Evolutionary conservation across 305 asterid species (phyloP), one percentile per base, ranked within the genome.

Genomic region (Solanum aculeatissimum): DNA sequence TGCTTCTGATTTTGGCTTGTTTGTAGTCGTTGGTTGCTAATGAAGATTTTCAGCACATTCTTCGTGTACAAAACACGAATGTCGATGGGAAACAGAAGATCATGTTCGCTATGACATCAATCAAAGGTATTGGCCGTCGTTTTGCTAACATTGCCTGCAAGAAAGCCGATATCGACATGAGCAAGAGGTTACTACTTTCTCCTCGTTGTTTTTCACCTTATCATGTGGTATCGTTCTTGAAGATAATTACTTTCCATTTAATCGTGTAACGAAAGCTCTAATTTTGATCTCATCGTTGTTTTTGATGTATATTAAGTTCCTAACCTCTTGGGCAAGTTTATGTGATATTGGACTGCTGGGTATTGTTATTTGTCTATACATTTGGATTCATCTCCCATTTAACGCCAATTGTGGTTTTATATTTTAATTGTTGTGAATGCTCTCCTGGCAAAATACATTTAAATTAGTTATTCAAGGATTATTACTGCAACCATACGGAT

Each of bases 41-140:
- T 69, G 95, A 92, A 82, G 95, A 92, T 1, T 92, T 92, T 71
- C 94, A 92, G 83, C 95, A 92, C 92, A 92, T 92, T 82, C 90
- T 92, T 47, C 92, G 95, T 89, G 89, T 92, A 49, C 93, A 90
- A 86, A 92, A 92, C 86, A 92, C 93, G 0, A 91, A 92, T 16
- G 95, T 92, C 3, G 93, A 92, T 60, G 95, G 95, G 14, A 92
- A 92, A 85, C 93, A 91, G 91, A 92, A 92, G 91, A 90, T 92
- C 77, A 92, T 92, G 93, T 91, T 91, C 83, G 93, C 95, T 19
- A 66, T 84, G 58, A 84, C 86, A 7, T 84, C 86, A 18, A 84
- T 84, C 84, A 84, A 84, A 63, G 86, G 86, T 77, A 84, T 84
- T 3, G 86, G 86, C 14, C 86, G 83, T 25, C 83, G 86, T 19